phyloP scores from a whole-genome alignment of 306 rosid species.

The Spatholobus suberectus region DNA sequence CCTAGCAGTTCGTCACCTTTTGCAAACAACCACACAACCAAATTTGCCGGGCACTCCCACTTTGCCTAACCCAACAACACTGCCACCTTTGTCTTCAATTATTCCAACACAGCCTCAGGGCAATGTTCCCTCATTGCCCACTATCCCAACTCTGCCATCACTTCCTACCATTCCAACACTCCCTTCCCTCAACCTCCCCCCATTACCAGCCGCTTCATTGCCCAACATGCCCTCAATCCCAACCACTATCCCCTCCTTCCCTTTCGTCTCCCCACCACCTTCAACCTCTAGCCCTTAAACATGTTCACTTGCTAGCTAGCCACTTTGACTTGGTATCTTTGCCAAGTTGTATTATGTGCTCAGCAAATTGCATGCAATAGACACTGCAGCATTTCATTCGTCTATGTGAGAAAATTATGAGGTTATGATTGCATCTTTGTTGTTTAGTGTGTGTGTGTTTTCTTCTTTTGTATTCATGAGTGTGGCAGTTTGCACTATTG shows the following conservation, averaged over 20 bases:
- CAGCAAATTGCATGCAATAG: not conserved
- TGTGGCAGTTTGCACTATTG: not conserved
- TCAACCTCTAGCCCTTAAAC: slow-evolving; percentile 44
- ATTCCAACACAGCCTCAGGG: slow-evolving; percentile 25
- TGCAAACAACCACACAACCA: slow-evolving; percentile 44
- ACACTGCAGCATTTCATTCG: not conserved
- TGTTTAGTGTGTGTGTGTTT: not conserved
- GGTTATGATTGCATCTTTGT: not conserved
- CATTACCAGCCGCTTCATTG: not conserved
- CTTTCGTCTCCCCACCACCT: slow-evolving; percentile 53
- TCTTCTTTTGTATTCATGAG: not conserved
- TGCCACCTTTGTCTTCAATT: slow-evolving; percentile 31
- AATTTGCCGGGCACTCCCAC: slow-evolving; percentile 34
- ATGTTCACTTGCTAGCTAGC: too few relatives aligned
- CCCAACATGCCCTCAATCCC: slow-evolving; percentile 34
- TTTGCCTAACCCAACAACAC: slow-evolving; percentile 15
- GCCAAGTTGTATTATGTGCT: not conserved
- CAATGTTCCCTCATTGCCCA: not conserved
- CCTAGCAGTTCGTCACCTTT: slow-evolving; percentile 40
- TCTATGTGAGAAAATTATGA: not conserved
- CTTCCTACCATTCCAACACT: slow-evolving; percentile 36
- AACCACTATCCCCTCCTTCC: slow-evolving; percentile 35
- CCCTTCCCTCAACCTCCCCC: slow-evolving; percentile 8
- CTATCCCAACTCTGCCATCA: slow-evolving; percentile 21
- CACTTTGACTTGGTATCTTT: not conserved